Conservation (phyloP, 2,329 filamentous ascomycete genomes). For the Trichophyton benhamiae region DNA sequence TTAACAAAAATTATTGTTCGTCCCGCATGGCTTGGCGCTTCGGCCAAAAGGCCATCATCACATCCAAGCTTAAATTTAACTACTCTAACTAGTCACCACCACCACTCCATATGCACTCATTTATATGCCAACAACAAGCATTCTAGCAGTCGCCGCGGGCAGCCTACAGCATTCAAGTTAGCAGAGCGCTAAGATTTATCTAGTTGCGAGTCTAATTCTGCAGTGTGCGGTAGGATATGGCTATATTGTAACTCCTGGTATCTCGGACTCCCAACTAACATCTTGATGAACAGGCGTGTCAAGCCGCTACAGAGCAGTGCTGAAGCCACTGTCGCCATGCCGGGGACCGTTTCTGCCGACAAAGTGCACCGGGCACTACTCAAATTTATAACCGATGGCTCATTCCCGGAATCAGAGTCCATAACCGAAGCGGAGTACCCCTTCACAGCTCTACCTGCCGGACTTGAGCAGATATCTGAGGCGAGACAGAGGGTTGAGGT, state of each 20-base stretch:
- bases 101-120: background rate
- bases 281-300: background rate
- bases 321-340: slow-evolving; percentile 15
- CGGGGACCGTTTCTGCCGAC: slow-evolving; percentile 27
- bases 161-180: background rate
- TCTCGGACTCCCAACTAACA: background rate
- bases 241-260: background rate
- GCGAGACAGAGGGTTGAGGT: slow-evolving; percentile 45
- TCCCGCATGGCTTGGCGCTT: background rate
- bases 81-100: too few relatives aligned
- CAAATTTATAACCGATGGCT: slow-evolving; percentile 47
- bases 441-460: slow-evolving; percentile 35
- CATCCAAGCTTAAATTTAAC: background rate
- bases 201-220: background rate
- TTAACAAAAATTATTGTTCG: too few relatives aligned
- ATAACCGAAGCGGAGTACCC: slow-evolving; percentile 43
- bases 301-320: background rate
- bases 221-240: background rate
- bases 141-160: background rate
- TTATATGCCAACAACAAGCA: background rate
- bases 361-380: slow-evolving; percentile 50
- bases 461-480: slow-evolving; percentile 40
- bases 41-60: background rate
- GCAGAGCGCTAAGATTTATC: background rate
- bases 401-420: slow-evolving; percentile 46